Base-by-base conservation (phyloP, 2,329 filamentous ascomycete genomes). In the Elsinoe perseae region DNA sequence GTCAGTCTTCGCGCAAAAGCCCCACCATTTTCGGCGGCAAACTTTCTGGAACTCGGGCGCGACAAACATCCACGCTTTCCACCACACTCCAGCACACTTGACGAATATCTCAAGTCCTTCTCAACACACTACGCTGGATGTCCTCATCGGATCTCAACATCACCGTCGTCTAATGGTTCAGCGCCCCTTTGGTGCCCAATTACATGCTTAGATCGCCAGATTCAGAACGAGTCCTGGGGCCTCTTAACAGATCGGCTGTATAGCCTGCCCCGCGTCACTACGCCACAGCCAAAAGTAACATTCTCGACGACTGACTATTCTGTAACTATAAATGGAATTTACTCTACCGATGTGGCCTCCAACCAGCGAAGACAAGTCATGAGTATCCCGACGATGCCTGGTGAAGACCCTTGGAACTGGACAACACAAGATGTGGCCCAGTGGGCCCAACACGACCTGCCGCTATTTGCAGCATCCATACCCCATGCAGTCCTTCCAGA, bases 351-450 rank as follows among this genome's bases (percentile, higher is more conserved):
- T n/a, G n/a, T n/a, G n/a, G n/a, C n/a, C n/a, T n/a, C n/a, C n/a
- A n/a, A n/a, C n/a, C n/a, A n/a, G n/a, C n/a, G n/a, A n/a, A n/a
- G n/a, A n/a, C n/a, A n/a, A n/a, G n/a, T n/a, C n/a, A n/a, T n/a
- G n/a, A n/a, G n/a, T n/a, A 27, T 12, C 7, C 38, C 40, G 18
- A 43, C 5, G 3, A 20, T 53, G 48, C 23, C 30, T 21, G 5
- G 27, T 25, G 25, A 43, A 38, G 88, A 95, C 70, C 89, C 89
- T n/a, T 86, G 84, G 68, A 65, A 78, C 55, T 95, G 89, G 89
- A 78, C 79, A 32, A 75, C 84, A 28, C 81, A 86, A 34, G 77
- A 82, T 32, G 81, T 95, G 9, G 78, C 86, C 8, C 67, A 75
- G 14, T 83, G 85, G 64, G 74, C 95, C 2, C 89, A 84, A 65